Evolutionary conservation across 1,284 basidiomycete species (phyloP), one percentile per base, ranked within the genome.

Genomic region (Microbotryum silenes-acaulis): DNA sequence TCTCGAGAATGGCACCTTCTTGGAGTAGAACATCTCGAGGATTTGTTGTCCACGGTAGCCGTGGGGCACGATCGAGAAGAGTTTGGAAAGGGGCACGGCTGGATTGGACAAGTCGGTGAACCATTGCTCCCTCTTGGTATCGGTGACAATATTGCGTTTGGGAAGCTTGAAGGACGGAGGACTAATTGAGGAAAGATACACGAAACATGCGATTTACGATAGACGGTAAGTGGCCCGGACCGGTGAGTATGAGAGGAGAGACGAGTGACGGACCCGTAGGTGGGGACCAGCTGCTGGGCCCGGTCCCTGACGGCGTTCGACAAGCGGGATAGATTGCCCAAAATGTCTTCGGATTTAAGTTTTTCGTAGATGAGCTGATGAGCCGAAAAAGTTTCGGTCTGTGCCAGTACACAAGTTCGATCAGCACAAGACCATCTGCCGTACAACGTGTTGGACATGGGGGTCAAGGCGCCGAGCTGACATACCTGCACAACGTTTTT

Each of bases 1-100:
- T 29, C 96, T 81, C 1, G 86, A 81, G 49, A 93, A 83, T 1
- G 88, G 86, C 37, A 98, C 90, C 53, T 86, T 82, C 47, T 89
- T 83, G 0, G 80, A 79, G 70, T 91, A 87, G 58, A 98, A 80
- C 66, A 93, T 81, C 65, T 97, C 92, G 56, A 99, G 80, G 27
- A 97, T 80, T n/a, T 94, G 91, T 67, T 90, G 85, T 3, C 91
- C 92, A 73, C 91, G 91, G 46, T 88, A 89, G 0, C 91, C 91
- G 73, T 97, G 91, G 0, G 94, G 94, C 0, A 98, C 88, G 71
- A 85, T 89, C 72, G 88, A 89, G 52, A 79, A 88, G 6, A 98
- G 81, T 69, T 90, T 92, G 66, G 86, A 80, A 6, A 98, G 80
- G 0, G 96, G 94, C 3, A 97, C 86, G 27, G 83, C 79, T 0